Evolutionary conservation across 2,329 filamentous ascomycete genomes (phyloP), one percentile per base, ranked within the genome.

Genomic region (Tolypocladium paradoxum): DNA sequence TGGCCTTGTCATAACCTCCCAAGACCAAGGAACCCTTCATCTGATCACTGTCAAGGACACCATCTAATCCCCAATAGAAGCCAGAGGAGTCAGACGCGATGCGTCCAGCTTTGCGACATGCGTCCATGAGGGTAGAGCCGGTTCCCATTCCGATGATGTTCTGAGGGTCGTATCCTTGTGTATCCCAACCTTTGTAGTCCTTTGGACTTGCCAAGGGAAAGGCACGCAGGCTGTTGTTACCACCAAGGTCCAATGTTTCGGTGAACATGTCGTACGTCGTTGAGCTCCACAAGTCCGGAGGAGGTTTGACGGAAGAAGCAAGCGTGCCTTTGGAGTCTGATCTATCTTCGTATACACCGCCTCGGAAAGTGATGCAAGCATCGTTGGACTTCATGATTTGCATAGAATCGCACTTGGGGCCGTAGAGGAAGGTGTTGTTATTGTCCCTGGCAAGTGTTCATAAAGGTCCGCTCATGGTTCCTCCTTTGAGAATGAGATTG

Each of bases 1-100:
- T 59, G 18, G 54, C 56, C 40, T 50, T 52, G 51, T 58, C 51
- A 24, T 54, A 60, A 0, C 57, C 58, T 1, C 58, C 58, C 0
- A 60, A 20, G 2, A 58, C 48, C 16, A 60, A 46, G 24, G 55
- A 57, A 0, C 58, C 58, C 1, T 34, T 12, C 9, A 20, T 46
- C 47, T 58, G 53, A 3, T 57, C 54, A 0, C 45, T 43, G 4
- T 53, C 38, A 18, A 20, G n/a, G 6, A 33, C 7, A 2, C 51
- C 48, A 29, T 59, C 57, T 14, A 56, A 24, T 2, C 58, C 57
- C 55, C 57, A 60, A 27, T 40, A 60, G 45, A 53, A 58, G 9
- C 55, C 55, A 4, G 52, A 50, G 1, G 53, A 48, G 3, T 34
- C 18, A 2, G 55, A 57, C 1, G 51, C 49, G 5, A 58, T 57